These are phyloP conservation scores for Pseudogymnoascus sp. DNA, from an alignment of 2,329 filamentous ascomycete genomes.

Conservation along the genomic window DNA sequence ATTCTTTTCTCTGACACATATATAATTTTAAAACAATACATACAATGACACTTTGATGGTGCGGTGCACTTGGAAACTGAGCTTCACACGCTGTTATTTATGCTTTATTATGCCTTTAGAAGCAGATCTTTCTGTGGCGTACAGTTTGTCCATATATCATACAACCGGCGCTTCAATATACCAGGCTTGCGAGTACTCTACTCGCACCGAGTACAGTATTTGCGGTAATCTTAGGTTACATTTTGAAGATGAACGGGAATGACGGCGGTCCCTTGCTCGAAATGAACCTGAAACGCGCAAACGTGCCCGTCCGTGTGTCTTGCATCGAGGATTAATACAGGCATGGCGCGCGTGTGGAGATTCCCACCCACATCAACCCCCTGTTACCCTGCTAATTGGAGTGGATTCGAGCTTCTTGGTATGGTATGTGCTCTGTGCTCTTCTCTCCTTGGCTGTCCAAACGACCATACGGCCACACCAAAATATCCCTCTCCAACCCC, in stretches of 20 bases:
- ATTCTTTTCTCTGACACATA: slow-evolving; percentile 5
- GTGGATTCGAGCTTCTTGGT: slow-evolving; percentile 2
- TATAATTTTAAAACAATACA: slow-evolving; percentile 3
- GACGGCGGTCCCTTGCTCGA: background rate
- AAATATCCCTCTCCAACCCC: background rate
- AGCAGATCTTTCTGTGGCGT: background rate
- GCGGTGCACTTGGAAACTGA: background rate
- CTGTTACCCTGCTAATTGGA: background rate
- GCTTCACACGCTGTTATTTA: background rate
- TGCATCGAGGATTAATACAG: slow-evolving; percentile 4
- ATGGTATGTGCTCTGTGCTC: slow-evolving; percentile 4
- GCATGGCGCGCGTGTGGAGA: slow-evolving; percentile 1
- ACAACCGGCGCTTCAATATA: background rate
- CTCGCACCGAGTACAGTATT: background rate
- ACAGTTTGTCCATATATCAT: background rate
- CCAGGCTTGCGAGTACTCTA: background rate
- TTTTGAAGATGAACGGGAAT: background rate
- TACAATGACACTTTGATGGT: background rate
- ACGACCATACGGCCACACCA: background rate
- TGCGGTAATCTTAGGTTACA: background rate
- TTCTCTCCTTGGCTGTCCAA: slow-evolving; percentile 3
- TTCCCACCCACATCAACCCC: background rate
- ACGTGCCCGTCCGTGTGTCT: background rate
- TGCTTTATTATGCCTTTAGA: background rate
- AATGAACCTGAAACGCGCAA: slow-evolving; percentile 2